These are phyloP conservation scores for Fusarium equiseti DNA, from an alignment of 2,329 filamentous ascomycete genomes.

Conservation along the genomic window DNA sequence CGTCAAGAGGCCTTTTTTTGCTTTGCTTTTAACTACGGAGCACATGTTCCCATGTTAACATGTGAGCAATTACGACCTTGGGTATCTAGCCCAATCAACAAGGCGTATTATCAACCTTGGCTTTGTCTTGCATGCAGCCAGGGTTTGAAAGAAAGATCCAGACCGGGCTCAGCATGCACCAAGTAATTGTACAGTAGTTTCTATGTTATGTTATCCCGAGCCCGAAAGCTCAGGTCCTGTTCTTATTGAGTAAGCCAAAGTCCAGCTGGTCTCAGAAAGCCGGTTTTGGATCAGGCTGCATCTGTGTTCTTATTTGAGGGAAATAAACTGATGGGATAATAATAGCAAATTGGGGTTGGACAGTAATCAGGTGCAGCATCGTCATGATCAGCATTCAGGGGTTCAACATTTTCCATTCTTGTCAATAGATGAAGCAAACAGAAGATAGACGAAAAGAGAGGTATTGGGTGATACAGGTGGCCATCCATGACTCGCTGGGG, in stretches of 20 bases:
- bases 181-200: not conserved
- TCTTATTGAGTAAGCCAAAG: conserved; percentile 22
- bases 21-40: conserved; percentile 18
- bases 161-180: conserved; percentile 25
- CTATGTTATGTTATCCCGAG: not conserved
- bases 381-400: conserved; percentile 35
- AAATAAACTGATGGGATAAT: conserved; percentile 2
- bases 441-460: not conserved
- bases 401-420: conserved; percentile 35
- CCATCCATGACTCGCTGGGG: conserved; percentile 26
- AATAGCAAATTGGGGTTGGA: conserved; percentile 18
- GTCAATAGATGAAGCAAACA: conserved; percentile 22
- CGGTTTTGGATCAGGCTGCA: conserved; percentile 34
- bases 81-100: conserved; percentile 20
- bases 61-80: conserved; percentile 9
- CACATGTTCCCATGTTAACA: conserved; percentile 19
- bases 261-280: conserved; percentile 28
- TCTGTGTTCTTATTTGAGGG: conserved; percentile 5
- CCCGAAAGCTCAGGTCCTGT: not conserved
- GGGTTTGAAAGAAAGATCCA: conserved; percentile 40
- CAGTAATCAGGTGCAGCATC: conserved; percentile 26
- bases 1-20: conserved; percentile 2
- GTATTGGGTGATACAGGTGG: conserved; percentile 4
- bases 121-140: conserved; percentile 32
- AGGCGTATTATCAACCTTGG: conserved; percentile 24